A percentile compares a stretch with the other conserved stretches of the same genome.
phyloP scores from a whole-genome alignment of 495 filamentous ascomycete genomes.

The Immersiella caudata region DNA sequence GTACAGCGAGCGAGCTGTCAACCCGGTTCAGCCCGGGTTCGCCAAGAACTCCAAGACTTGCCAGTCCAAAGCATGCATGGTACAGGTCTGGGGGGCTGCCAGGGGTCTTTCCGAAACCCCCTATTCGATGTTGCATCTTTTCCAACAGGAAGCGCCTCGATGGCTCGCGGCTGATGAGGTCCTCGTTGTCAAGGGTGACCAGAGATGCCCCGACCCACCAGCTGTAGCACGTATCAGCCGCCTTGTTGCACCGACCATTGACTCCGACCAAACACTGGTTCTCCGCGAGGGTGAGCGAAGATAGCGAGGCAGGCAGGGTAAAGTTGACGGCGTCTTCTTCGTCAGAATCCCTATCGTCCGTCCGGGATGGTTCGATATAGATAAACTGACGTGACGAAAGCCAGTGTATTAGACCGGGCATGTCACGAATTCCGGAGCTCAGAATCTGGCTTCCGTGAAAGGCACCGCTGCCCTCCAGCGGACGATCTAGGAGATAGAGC shows the following conservation, averaged over 20 bases:
- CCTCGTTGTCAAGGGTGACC: slow-evolving; percentile 63
- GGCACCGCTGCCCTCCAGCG: slow-evolving; percentile 34
- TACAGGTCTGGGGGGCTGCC: slow-evolving; percentile 86
- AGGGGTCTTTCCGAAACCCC: slow-evolving; percentile 85
- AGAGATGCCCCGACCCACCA: slow-evolving; percentile 86
- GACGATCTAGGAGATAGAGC: slow-evolving; percentile 68
- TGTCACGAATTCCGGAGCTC: slow-evolving; percentile 40
- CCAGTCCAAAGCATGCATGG: slow-evolving; percentile 86
- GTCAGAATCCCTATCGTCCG: slow-evolving; percentile 49
- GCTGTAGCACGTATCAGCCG: slow-evolving; percentile 89
- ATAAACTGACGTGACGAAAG: slow-evolving; percentile 66
- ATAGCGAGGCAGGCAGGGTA: slow-evolving; percentile 39
- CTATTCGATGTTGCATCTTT: slow-evolving; percentile 87
- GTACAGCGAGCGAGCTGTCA: slow-evolving; percentile 73
- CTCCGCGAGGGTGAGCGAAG: slow-evolving; percentile 40
- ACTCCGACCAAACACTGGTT: slow-evolving; percentile 60
- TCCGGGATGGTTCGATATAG: slow-evolving; percentile 49
- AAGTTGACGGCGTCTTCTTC: slow-evolving; percentile 46
- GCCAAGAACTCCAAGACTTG: slow-evolving; percentile 69
- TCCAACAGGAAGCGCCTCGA: slow-evolving; percentile 78
- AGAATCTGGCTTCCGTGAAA: slow-evolving; percentile 38
- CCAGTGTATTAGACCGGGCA: slow-evolving; percentile 42
- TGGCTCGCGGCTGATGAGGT: slow-evolving; percentile 61
- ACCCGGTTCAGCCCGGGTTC: slow-evolving; percentile 61
- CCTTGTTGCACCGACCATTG: slow-evolving; percentile 87